Evolutionary conservation across 352 stramenopile genomes (phyloP), one percentile per base, ranked within the genome.

Genomic region (Aphanomyces euteiches): DNA sequence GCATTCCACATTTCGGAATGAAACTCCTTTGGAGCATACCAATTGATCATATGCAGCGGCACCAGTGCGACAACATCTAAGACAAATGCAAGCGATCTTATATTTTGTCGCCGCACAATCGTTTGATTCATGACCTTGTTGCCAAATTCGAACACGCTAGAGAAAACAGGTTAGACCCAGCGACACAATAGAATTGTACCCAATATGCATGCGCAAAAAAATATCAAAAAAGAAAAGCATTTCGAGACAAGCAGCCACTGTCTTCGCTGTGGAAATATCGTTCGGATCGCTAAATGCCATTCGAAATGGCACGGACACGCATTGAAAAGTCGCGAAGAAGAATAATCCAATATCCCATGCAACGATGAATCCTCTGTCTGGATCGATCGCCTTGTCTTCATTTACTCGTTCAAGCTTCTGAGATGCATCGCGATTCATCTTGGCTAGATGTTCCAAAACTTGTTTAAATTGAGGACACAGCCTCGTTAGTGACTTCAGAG

Each of bases 51-150:
- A 45, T 83, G 87, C 0, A 88, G 41, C 2, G 83, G 83, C 7
- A 83, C 4, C 1, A 89, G 60, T 0, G 81, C 79, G 0, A 85
- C 21, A 0, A 72, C 66, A 17, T 85, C 81, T 7, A 80, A 38
- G 0, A 74, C 66, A 47, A 79, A 81, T 2, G 58, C 43, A 7
- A 8, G 67, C 19, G 83, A 89, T 7, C 41, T 48, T 7, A 78
- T 74, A 48, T 88, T 88, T 5, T 50, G 73, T 7, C 75, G 76
- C 3, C 74, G 77, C 19, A 87, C 84, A 6, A 72, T 41, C 3
- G 17, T 43, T n/a, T 76, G 41, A 50, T 89, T 76, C 83, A 90
- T 88, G 53, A 58, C 50, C 38, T 89, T 90, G 72, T 88, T 90
- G 13, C 82, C 82, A 21, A 83, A 90, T n/a, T 85, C 77, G 56